A percentile compares a stretch with the other conserved stretches of the same genome.
These are phyloP conservation scores for Botrytis pseudocinerea DNA, from an alignment of 2,329 filamentous ascomycete species.

Conservation along the genomic window DNA sequence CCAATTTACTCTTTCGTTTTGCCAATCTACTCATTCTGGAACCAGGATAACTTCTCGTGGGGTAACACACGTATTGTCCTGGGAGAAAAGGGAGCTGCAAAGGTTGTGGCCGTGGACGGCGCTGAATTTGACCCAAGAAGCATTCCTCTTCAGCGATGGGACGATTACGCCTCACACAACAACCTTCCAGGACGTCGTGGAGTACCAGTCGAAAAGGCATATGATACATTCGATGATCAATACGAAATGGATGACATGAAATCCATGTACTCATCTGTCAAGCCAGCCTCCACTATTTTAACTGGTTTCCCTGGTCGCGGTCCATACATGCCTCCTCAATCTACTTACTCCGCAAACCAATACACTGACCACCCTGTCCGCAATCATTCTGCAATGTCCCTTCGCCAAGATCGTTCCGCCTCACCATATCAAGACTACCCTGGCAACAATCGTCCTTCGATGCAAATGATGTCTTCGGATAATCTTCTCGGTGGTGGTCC, in stretches of 20 bases:
- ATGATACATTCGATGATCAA: constrained; percentile 69
- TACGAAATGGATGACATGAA: constrained; percentile 99
- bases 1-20: constrained; percentile 90
- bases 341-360: constrained; percentile 55
- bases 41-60: constrained; percentile 98
- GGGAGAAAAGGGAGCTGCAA: constrained; percentile 87
- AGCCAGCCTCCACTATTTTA: constrained; percentile 81
- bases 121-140: constrained; percentile 90
- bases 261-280: constrained; percentile 90
- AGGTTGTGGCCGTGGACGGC: constrained; percentile 83
- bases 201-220: constrained; percentile 63
- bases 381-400: constrained; percentile 73
- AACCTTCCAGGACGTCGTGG: constrained; percentile 89
- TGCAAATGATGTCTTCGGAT: constrained; percentile 46
- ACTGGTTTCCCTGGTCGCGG: constrained; percentile 73
- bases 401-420: constrained; percentile 50
- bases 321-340: constrained; percentile 79
- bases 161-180: constrained; percentile 87
- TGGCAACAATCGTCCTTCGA: constrained; percentile 58
- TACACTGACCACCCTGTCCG: constrained; percentile 53
- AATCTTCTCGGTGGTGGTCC: constrained; percentile 43
- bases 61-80: constrained; percentile 98
- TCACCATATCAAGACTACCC: constrained; percentile 61
- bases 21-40: constrained; percentile 98
- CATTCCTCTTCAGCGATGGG: constrained; percentile 94